A percentile compares a stretch with the other conserved stretches of the same genome.
phyloP scores from a whole-genome alignment of 2,329 filamentous ascomycete genomes.

The Hypoxylon sp. region DNA sequence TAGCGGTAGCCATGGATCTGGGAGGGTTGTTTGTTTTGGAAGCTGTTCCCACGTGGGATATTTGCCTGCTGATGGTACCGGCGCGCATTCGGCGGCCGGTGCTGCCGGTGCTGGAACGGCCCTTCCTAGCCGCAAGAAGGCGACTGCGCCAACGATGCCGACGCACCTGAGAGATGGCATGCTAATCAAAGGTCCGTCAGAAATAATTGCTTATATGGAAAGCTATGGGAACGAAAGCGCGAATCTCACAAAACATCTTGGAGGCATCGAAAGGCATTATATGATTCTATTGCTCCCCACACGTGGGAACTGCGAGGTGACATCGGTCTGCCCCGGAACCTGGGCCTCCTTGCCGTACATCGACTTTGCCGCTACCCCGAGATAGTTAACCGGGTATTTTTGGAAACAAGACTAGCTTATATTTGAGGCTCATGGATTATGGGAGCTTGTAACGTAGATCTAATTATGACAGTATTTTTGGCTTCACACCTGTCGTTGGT shows the following conservation, averaged over 20 bases:
- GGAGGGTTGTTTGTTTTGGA: conserved; percentile 58
- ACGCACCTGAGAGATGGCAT: conserved; percentile 32
- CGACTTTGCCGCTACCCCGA: conserved; percentile 44
- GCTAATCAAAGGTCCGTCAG: conserved; percentile 4
- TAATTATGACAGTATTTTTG: background rate
- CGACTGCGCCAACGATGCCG: conserved; percentile 25
- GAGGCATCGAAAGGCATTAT: conserved; percentile 33
- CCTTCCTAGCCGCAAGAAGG: conserved; percentile 23
- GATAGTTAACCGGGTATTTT: conserved; percentile 39
- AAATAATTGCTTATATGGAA: background rate
- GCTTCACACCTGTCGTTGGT: background rate
- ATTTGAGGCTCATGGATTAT: conserved; percentile 15
- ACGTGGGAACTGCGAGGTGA: conserved; percentile 28
- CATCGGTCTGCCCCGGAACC: conserved; percentile 41
- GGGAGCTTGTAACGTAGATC: background rate
- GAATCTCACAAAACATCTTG: background rate
- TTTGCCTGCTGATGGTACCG: conserved; percentile 45
- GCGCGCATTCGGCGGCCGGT: conserved; percentile 45
- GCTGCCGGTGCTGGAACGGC: conserved; percentile 27
- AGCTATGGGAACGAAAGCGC: conserved; percentile 1
- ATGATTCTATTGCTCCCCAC: conserved; percentile 19
- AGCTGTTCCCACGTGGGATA: conserved; percentile 57
- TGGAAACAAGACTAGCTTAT: conserved; percentile 11
- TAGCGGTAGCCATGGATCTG: conserved; percentile 62
- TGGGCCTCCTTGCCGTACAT: conserved; percentile 44